Base-by-base conservation (phyloP, 805 yeast species). In the Candida nitratophila region DNA sequence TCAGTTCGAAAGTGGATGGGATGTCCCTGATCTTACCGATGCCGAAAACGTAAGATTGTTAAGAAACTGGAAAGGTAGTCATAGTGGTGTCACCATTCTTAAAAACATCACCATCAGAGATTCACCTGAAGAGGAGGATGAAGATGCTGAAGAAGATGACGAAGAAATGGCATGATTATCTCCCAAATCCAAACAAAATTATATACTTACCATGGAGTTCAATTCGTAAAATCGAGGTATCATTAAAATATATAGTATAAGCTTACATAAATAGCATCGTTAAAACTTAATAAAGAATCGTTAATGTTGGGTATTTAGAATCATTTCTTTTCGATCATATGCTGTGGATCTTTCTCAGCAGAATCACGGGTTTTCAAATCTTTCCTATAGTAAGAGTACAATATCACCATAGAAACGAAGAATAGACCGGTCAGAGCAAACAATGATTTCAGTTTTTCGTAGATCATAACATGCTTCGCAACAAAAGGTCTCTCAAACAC, bases 61-160 rank as follows among this genome's bases (percentile, higher is more conserved):
- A 50, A 73, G 81, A 56, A 62, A 65, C 5, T 91, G 97, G 97
- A 83, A 85, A 54, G 90, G 93, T 24, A 79, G 86, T 11, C 68
- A 77, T 54, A 96, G 96, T 39, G 88, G 93, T 17, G 64, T 82
- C 42, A 80, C 83, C 35, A 71, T 76, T 17, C 68, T 88, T 55
- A 79, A 77, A 48, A 73, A 77, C 49, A 61, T 73, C 9, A 56
- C 55, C 26, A 56, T 56, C 26, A 61, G 61, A 42, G 60, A 48
- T 15, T 51, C 50, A 24, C 31, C 3, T 1, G 37, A 29, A 38
- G 43, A 41, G 27, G 38, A 37, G 17, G 43, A 22, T 6, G 36
- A 33, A 9, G 31, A 19, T 6, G 34, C n/a, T 32, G 38, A 37
- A 22, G 43, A 22, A 3, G 36, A 33, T 14, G 31, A 19, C 7